Percentiles rank a stretch among this genome's conserved stretches.
These are phyloP conservation scores for Orbilia javanica DNA, from an alignment of 2,329 filamentous ascomycete species.

Conservation along the genomic window DNA sequence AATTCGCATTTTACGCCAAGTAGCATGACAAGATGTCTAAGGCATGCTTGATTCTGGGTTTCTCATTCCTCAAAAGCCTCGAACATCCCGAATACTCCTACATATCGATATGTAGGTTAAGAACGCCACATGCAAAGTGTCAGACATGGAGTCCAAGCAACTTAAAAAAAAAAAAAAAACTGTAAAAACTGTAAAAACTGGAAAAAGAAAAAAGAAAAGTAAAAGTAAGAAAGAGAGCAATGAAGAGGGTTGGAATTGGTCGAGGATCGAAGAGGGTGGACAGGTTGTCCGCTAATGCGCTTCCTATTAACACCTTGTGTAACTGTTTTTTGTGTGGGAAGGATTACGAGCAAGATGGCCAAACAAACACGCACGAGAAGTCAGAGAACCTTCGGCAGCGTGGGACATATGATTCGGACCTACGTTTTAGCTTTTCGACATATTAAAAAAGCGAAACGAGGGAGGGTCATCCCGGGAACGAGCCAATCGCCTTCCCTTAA, in stretches of 20 bases:
- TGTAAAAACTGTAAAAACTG: too few species aligned
- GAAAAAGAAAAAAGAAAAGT: background rate
- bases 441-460: slow-evolving; percentile 44
- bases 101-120: background rate
- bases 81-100: background rate
- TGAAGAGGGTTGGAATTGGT: too few species aligned
- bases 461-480: slow-evolving; percentile 19
- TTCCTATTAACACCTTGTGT: slow-evolving; percentile 1
- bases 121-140: slow-evolving; percentile 32
- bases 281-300: slow-evolving; percentile 18
- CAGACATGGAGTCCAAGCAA: slow-evolving; percentile 1
- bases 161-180: background rate
- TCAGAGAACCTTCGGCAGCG: slow-evolving; percentile 2
- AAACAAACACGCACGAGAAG: slow-evolving; percentile 2
- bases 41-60: slow-evolving; percentile 39
- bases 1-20: slow-evolving; percentile 23
- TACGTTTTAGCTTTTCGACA: slow-evolving; percentile 46
- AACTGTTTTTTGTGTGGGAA: slow-evolving; percentile 16
- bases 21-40: slow-evolving; percentile 10
- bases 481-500: slow-evolving; percentile 47
- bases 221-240: background rate
- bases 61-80: slow-evolving; percentile 41
- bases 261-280: background rate
- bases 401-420: slow-evolving; percentile 43
- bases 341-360: background rate